Conservation (phyloP, 352 stramenopile species). For the Pythium insidiosum region DNA sequence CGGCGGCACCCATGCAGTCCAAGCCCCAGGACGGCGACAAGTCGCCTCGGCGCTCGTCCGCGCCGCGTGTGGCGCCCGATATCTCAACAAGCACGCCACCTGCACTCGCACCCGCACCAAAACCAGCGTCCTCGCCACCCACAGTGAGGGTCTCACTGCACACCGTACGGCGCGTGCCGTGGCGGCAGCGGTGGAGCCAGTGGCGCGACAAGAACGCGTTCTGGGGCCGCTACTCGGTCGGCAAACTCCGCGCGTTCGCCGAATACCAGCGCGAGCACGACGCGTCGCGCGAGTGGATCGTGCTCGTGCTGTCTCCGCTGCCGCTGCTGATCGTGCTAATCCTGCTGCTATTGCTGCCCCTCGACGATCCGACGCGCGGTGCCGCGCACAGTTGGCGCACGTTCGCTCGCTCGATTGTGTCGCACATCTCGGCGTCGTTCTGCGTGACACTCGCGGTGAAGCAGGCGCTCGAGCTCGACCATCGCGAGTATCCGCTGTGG, state of each 20-base stretch:
- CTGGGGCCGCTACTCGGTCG: constrained; percentile 20
- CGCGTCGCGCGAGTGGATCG: constrained; percentile 1
- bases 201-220: too few species aligned
- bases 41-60: too few species aligned
- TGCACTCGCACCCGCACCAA: too few species aligned
- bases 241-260: constrained; percentile 12
- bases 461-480: constrained; percentile 8
- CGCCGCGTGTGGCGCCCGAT: too few species aligned
- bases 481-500: constrained; percentile 3
- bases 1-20: too few species aligned
- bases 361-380: constrained; percentile 3
- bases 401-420: constrained; percentile 6
- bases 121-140: too few species aligned
- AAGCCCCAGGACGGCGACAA: too few species aligned
- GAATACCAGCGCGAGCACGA: constrained; percentile 9
- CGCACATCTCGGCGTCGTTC: constrained; percentile 13
- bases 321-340: constrained; percentile 3
- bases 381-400: neutral
- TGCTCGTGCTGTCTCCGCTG: constrained; percentile 1
- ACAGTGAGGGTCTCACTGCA: too few species aligned
- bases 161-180: too few species aligned
- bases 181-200: too few species aligned
- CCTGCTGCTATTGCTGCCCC: constrained; percentile 4
- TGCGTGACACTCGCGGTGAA: constrained; percentile 10
- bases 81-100: too few species aligned